Base-by-base conservation (phyloP, 208 protist genomes). In the Crithidia fasciculata region DNA sequence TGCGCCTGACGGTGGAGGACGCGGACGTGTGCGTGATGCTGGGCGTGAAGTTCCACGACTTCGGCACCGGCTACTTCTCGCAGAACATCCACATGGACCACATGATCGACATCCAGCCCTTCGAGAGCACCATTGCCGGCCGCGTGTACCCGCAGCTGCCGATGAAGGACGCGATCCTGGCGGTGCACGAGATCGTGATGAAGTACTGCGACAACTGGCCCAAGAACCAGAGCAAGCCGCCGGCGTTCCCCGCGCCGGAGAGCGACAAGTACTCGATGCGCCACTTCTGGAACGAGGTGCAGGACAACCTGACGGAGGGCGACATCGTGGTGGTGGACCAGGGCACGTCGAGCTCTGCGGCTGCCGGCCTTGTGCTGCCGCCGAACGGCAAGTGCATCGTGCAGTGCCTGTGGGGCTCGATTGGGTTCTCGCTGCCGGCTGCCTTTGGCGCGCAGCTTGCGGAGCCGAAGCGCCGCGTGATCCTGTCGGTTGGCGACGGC, bases 1-100 rank as follows among this genome's bases (percentile, higher is more conserved):
- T 28, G 28, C 28, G 28, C 28, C 28, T 28, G 28, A 28, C 28
- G 15, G 74, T 85, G 43, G 80, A 82, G 73, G 60, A 78, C 19
- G 68, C 76, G 4, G 80, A 83, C n/a, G 72, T 72, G 53, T 71
- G 64, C 53, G 57, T 82, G 45, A 57, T 72, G 39, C 28, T 87
- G 28, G 80, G 82, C 59, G 82, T 83, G 49, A 83, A 78, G 63
- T 87, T 87, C 82, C 78, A 87, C 69, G 82, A 84, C 66, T 84
- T 87, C 68, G 82, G 78, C 63, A 87, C 75, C n/a, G 71, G 78
- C 52, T 84, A 72, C 72, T 87, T 87, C 72, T 81, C 82, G 18
- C 79, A 84, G 40, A 80, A 28, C 28, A 28, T 28, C 28, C 28
- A 28, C 28, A 28, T 28, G 28, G 28, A 28, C 28, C 28, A 28